Base-by-base conservation (phyloP, 225 moss, liverwort and hornwort genomes). In the Ulota crispa region DNA sequence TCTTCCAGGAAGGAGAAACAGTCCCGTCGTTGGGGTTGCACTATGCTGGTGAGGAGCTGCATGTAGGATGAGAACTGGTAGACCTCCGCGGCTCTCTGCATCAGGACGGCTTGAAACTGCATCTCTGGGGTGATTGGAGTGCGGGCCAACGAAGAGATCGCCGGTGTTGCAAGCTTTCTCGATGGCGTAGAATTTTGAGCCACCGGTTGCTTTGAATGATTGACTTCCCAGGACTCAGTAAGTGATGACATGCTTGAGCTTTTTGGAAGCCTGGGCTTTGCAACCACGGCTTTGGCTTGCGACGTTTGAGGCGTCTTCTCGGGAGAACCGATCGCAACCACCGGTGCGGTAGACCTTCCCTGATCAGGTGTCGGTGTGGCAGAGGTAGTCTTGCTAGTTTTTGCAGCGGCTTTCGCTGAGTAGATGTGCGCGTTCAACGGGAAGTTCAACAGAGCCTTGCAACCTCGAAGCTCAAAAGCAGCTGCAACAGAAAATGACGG, bases 381-480 rank as follows among this genome's bases (percentile, higher is more conserved):
- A 41, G 76, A 0, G 18, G 78, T 63, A 16, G 54, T 31, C 26
- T 57, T 43, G 52, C 57, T 50, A n/a, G 62, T 61, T 69, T 74
- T 88, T 6, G 79, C 73, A 15, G 86, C 88, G 4, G 88, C 28
- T 69, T 79, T 61, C 18, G 90, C 83, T 1, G 90, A 88, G 81
- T 90, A 90, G 53, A 88, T 70, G 69, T 81, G 79, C 19, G 90
- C 90, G 50, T 83, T 76, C 81, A 82, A 41, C 1, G 91, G 87
- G 27, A 91, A 91, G 74, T 91, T 91, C 53, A 89, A 26, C 1
- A 89, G 83, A 12, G 91, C 89, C 43, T 87, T 89, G 82, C 87
- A 85, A 11, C 91, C 87, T 76, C 89, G 89, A 68, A 89, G 89
- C 80, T 89, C 82, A 42, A 89, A 89, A 43, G 91, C 91, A 39